These are phyloP conservation scores for Candida palmyrensis DNA, from an alignment of 805 yeast genomes.

Conservation along the genomic window DNA sequence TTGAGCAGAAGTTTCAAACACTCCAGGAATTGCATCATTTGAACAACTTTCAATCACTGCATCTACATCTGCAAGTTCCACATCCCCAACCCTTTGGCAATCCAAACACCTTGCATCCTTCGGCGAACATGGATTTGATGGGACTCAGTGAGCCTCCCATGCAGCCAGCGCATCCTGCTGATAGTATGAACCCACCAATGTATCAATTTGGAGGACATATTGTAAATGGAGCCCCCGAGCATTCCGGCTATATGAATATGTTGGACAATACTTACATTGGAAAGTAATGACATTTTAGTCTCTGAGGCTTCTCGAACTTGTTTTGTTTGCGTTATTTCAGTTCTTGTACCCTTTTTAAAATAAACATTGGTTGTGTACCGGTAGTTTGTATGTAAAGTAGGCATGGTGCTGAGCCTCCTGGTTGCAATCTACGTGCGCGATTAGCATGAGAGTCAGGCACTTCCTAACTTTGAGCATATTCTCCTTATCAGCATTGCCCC, in stretches of 20 bases:
- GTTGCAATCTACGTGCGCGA: too few relatives aligned
- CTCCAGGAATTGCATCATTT: conserved; percentile 13
- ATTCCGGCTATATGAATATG: conserved; percentile 4
- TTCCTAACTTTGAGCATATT: too few relatives aligned
- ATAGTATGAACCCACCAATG: conserved; percentile 2
- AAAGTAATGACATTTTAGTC: not conserved
- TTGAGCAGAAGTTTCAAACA: conserved; percentile 17
- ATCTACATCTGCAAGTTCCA: too few relatives aligned
- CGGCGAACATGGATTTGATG: conserved; percentile 3
- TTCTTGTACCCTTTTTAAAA: not conserved
- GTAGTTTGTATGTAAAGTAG: too few relatives aligned
- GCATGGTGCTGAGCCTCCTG: too few relatives aligned
- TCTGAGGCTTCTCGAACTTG: not conserved
- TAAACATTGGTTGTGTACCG: not conserved
- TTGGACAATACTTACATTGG: conserved; percentile 5
- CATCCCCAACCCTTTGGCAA: not conserved
- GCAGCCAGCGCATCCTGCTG: conserved; percentile 1
- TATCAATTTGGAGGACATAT: conserved; percentile 5
- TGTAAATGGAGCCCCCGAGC: conserved; percentile 2
- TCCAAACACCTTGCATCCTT: conserved; percentile 1
- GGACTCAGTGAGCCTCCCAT: too few relatives aligned
- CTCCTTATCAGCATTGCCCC: too few relatives aligned
- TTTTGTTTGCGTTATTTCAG: not conserved
- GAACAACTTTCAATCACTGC: conserved; percentile 3
- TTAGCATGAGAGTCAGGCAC: too few relatives aligned